Base-by-base conservation (phyloP, 345 rosid genomes). In the Boechera divaricarpa region DNA sequence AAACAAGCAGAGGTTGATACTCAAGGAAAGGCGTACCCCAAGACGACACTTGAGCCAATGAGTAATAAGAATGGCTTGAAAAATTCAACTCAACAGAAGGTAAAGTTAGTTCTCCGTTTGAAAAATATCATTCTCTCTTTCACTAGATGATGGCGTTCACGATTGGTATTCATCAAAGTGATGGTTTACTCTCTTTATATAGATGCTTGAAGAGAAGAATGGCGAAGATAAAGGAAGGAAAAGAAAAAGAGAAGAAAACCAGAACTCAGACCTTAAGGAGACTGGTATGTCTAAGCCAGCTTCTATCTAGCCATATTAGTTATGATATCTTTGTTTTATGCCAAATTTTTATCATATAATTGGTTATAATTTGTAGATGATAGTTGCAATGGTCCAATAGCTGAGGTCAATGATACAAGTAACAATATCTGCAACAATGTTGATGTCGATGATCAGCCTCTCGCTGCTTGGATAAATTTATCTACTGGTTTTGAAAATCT, bases 391-490 rank as follows among this genome's bases (percentile, higher is more conserved):
- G 74, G 45, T 59, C 24, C 47, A 24, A 24, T 3, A 0, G 29
- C 56, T 52, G 58, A 58, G 60, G 21, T 49, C 36, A 67, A 60
- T 39, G 42, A 21, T 45, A 4, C 39, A 16, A 63, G 33, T 51
- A 51, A 35, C 41, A 31, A 12, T 11, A 15, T 12, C 28, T 21
- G 26, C 70, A 47, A 57, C 49, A 11, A 57, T 67, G 63, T n/a
- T 51, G 49, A 51, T 28, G 56, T 29, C 36, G 29, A 31, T 60
- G 67, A 26, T n/a, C 72, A 33, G 75, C 90, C 90, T 70, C 77
- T 88, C 44, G 78, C 89, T 54, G 53, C 73, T 11, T 83, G 83
- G 90, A 73, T 83, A 36, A 75, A 70, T 35, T 10, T 13, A 32
- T 59, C 53, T 15, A 24, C 52, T 55, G 76, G 71, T 21, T 77